Evolutionary conservation across 2,329 filamentous ascomycete genomes (phyloP), one percentile per base, ranked within the genome.

Genomic region (Emericellopsis atlantica): DNA sequence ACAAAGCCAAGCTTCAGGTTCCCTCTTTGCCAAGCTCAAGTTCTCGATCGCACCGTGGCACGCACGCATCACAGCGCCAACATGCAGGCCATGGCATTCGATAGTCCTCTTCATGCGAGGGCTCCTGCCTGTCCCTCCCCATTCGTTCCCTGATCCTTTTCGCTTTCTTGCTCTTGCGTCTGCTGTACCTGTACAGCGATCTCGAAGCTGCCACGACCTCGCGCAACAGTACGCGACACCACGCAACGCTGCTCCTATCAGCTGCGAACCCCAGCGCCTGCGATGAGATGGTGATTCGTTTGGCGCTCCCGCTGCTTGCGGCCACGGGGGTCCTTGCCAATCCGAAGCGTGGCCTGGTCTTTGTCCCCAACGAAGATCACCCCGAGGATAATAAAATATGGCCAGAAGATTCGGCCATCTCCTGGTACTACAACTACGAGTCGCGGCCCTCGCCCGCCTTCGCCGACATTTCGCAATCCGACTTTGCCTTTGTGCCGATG

Each of bases 391-490:
- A 86, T 60, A 55, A 67, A 37, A 66, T 82, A 50, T 89, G 83
- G 81, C 62, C 67, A 10, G 56, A 63, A 6, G 67, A 65, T 32
- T 74, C 72, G 15, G 72, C 77, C 34, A 60, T 90, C 42, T 81
- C 77, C 4, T 92, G 85, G 85, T 92, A 92, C 67, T 92, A 90
- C 70, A 90, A 89, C 65, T 92, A 89, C 59, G 59, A 62, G 22
- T 53, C 66, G 16, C 54, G 58, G 4, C 82, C 84, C 1, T 74
- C 78, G 0, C 46, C 67, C 0, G 62, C 62, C 34, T 80, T 70
- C 53, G 48, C 57, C 33, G 57, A 66, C 39, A 51, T 67, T 24
- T 50, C 68, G 0, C 72, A 79, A 49, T 61, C 65, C 12, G 58
- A 68, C 12, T 75, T 90, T 49, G 70, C 84, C 56, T 92, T 86